Conservation (phyloP, 306 rosid genomes). For the Medicago arabica region DNA sequence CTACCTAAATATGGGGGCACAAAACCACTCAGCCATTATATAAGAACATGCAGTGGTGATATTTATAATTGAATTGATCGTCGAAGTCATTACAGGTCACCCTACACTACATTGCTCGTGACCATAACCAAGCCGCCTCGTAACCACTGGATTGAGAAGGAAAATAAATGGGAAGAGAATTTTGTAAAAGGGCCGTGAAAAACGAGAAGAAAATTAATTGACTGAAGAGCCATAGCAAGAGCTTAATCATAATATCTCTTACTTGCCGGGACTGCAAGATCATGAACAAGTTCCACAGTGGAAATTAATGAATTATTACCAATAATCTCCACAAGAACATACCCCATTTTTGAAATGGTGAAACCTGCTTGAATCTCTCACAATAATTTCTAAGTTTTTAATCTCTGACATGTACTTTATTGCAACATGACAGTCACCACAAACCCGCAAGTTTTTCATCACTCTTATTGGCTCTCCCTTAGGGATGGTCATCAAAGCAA, state of each 20-base stretch:
- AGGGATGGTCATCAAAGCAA: constrained; percentile 71
- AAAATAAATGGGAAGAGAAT: not conserved
- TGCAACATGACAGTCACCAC: constrained; percentile 81
- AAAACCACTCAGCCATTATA: not conserved
- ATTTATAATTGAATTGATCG: not conserved
- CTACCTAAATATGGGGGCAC: not conserved
- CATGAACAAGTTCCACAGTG: constrained; percentile 26
- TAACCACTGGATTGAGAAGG: not conserved
- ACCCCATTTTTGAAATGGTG: constrained; percentile 81
- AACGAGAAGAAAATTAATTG: constrained; percentile 24
- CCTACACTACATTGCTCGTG: not conserved
- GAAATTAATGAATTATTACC: constrained; percentile 50
- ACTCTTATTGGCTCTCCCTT: constrained; percentile 69
- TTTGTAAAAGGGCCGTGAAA: constrained; percentile 14
- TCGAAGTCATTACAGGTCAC: not conserved
- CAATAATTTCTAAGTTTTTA: constrained; percentile 60
- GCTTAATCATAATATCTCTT: constrained; percentile 15
- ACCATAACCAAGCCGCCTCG: not conserved
- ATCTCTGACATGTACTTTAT: constrained; percentile 73
- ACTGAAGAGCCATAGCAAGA: constrained; percentile 25
- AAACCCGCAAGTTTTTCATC: constrained; percentile 85
- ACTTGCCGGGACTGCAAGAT: constrained; percentile 40
- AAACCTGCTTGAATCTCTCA: constrained; percentile 79
- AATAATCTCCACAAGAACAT: constrained; percentile 88
- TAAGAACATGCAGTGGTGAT: not conserved